Evolutionary conservation across 78 protist genomes (phyloP), one percentile per base, ranked within the genome.

Genomic region (Cavenderia fasciculata): DNA sequence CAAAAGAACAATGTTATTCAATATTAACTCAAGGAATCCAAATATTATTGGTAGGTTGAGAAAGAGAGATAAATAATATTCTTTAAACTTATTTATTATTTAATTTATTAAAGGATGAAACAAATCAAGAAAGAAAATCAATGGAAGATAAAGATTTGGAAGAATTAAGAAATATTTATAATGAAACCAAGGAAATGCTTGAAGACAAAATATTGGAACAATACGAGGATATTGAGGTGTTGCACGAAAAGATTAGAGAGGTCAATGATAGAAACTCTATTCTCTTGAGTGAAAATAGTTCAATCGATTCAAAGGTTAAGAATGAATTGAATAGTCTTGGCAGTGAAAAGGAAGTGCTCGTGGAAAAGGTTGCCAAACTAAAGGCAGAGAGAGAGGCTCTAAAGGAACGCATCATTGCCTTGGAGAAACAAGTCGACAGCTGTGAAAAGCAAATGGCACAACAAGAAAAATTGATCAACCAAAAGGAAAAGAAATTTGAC

Each of bases 131-230:
- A n/a, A n/a, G n/a, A n/a, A n/a, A n/a, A n/a, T n/a, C n/a, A n/a
- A n/a, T n/a, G n/a, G n/a, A n/a, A n/a, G n/a, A n/a, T n/a, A n/a
- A n/a, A n/a, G n/a, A n/a, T n/a, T n/a, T n/a, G n/a, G n/a, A n/a
- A n/a, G n/a, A n/a, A n/a, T 27, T 63, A 2, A 14, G 33, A 12
- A 23, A 7, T 2, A 63, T 63, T 21, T 63, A 63, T 21, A 63
- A 63, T 34, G 72, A 63, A 40, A 63, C 72, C 19, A 63, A 63
- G n/a, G 72, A 36, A 21, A 38, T 36, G 2, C 38, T n/a, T 16
- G 51, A 63, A 21, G 10, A 31, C 2, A 43, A 63, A 40, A 27
- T 63, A 16, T 40, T 34, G 4, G 5, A 40, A 16, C 47, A n/a
- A 40, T 63, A 34, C 38, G 36, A 63, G 38, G 72, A 63, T 7